A percentile compares a stretch with the other conserved stretches of the same genome.
These are phyloP conservation scores for Acacia melanoxylon DNA, from an alignment of 306 rosid species.

Conservation along the genomic window DNA sequence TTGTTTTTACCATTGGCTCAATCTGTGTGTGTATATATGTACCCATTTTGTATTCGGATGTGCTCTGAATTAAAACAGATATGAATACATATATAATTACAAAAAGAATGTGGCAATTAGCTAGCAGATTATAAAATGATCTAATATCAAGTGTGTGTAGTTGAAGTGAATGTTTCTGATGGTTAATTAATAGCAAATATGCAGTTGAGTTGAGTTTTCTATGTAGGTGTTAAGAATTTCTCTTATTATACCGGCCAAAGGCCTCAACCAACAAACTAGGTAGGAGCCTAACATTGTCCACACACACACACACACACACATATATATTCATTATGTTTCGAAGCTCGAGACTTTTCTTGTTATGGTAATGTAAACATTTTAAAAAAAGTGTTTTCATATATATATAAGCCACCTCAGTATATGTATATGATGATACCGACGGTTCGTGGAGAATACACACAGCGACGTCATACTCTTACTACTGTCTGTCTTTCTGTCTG, in stretches of 20 bases:
- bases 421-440: constrained; percentile 44
- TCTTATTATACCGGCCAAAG: constrained; percentile 14
- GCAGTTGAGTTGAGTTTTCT: background rate
- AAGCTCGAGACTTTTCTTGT: constrained; percentile 25
- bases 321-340: constrained; percentile 23
- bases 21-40: background rate
- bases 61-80: background rate
- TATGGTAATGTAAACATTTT: constrained; percentile 27
- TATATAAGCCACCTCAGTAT: constrained; percentile 35
- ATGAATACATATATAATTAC: background rate
- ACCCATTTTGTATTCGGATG: constrained; percentile 15
- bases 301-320: rapidly evolving
- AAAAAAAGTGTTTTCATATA: constrained; percentile 31
- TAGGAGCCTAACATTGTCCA: constrained; percentile 30
- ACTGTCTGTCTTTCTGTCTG: background rate
- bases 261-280: constrained; percentile 13
- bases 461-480: constrained; percentile 30
- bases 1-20: constrained; percentile 45
- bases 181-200: background rate
- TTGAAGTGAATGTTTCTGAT: background rate
- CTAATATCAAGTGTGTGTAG: background rate
- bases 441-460: constrained; percentile 57
- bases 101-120: background rate
- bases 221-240: background rate
- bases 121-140: background rate